Percentiles rank a stretch among this genome's conserved stretches.
Evolutionary conservation across 208 protist species (phyloP).

Genomic region (Phytomonas francai): DNA sequence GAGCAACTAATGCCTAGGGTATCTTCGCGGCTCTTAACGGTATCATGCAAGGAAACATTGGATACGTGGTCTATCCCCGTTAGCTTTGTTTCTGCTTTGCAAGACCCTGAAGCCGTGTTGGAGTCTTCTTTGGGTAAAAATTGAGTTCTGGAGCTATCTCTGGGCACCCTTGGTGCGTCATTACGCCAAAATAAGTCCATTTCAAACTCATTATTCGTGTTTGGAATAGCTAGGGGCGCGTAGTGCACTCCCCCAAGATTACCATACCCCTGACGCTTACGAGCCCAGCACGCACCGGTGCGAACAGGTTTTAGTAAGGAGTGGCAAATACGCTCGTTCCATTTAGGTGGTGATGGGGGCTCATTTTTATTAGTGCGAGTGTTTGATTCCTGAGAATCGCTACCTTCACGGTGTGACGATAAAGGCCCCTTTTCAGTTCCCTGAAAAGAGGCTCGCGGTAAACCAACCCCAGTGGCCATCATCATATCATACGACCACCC

Average conservation of each 20-base stretch:
- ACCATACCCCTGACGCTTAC: background rate
- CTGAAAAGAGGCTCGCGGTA: conserved; percentile 11
- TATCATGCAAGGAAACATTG: no score
- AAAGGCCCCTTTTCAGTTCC: background rate
- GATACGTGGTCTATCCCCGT: no score
- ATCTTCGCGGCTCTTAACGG: no score
- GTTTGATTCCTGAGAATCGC: background rate
- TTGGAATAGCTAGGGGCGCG: conserved; percentile 33
- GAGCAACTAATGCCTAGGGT: no score
- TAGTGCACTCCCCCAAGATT: conserved; percentile 3
- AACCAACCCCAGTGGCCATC: conserved; percentile 34
- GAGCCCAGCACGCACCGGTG: conserved; percentile 35
- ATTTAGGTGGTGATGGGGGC: background rate
- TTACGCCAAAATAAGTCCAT: conserved; percentile 69
- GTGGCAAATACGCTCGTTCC: conserved; percentile 17
- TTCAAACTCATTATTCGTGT: conserved; percentile 31
- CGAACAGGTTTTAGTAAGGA: conserved; percentile 29
- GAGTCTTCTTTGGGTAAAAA: no score
- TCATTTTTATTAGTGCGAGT: background rate
- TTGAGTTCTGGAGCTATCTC: conserved; percentile 1
- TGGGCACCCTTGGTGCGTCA: conserved; percentile 24
- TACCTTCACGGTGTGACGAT: no score
- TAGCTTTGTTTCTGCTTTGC: no score
- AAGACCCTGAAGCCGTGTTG: no score
- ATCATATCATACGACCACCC: conserved; percentile 73